phyloP scores from a whole-genome alignment of 495 filamentous ascomycete species.

The Astrocystis sublimbata region DNA sequence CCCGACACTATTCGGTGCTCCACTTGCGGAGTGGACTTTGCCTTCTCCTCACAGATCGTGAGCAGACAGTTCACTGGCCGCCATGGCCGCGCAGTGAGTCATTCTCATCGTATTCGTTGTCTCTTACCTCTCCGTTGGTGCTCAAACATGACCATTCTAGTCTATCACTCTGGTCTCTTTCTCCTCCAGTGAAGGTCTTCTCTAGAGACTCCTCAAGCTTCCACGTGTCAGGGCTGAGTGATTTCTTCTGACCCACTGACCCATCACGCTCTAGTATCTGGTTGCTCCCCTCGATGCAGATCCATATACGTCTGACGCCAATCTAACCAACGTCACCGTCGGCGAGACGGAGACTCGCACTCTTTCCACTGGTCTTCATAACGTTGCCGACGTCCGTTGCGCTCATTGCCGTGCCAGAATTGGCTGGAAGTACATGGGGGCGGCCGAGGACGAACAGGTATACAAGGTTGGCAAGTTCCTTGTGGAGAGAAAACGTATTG shows the following conservation, averaged over 20 bases:
- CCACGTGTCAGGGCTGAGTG: neutral
- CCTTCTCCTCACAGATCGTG: conserved; percentile 75
- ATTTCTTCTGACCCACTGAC: conserved; percentile 1
- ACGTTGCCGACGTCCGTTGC: conserved; percentile 59
- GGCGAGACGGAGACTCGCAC: conserved; percentile 63
- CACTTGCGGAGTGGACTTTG: conserved; percentile 72
- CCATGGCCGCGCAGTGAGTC: conserved; percentile 70
- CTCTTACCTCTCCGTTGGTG: neutral
- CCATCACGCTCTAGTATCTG: conserved; percentile 55
- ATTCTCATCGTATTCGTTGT: neutral
- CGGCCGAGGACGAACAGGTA: conserved; percentile 74
- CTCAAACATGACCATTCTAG: neutral
- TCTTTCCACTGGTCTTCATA: conserved; percentile 76
- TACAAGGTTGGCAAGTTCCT: conserved; percentile 98
- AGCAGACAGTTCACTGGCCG: conserved; percentile 91
- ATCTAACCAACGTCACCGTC: conserved; percentile 49
- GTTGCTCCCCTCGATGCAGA: conserved; percentile 56
- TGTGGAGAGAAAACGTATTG: conserved; percentile 79
- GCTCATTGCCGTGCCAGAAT: conserved; percentile 64
- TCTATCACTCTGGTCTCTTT: too few relatives aligned
- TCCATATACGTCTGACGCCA: conserved; percentile 24
- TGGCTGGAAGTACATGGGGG: conserved; percentile 93
- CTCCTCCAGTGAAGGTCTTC: neutral
- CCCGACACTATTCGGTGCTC: conserved; percentile 66
- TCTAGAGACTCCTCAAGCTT: neutral